Conservation (phyloP, 306 rosid genomes). For the Lathyrus aphaca region DNA sequence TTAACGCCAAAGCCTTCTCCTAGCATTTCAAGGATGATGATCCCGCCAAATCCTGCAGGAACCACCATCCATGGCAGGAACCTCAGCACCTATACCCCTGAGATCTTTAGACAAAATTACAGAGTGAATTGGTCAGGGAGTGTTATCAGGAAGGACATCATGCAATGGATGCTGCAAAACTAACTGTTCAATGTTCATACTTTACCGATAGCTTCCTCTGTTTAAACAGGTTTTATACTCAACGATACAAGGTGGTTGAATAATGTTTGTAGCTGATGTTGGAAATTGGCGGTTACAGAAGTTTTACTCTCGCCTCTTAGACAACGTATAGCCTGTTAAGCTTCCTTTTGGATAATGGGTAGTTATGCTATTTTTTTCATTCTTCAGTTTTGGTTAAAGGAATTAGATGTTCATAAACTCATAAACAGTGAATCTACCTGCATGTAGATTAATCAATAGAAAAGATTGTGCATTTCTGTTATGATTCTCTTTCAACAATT, state of each 20-base stretch:
- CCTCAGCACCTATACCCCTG: conserved; percentile 44
- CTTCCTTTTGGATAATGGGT: conserved; percentile 33
- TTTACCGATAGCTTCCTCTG: conserved; percentile 8
- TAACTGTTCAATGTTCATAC: conserved; percentile 25
- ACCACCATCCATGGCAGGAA: conserved; percentile 60
- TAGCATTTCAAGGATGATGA: conserved; percentile 61
- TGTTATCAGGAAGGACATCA: conserved; percentile 68
- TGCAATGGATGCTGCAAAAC: conserved; percentile 74
- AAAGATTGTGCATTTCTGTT: conserved; percentile 6
- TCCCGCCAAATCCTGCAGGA: conserved; percentile 59
- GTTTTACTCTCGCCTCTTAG: not conserved
- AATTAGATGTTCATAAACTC: conserved; percentile 6
- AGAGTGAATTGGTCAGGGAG: conserved; percentile 48
- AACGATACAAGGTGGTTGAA: conserved; percentile 18
- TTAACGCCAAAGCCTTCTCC: conserved; percentile 56
- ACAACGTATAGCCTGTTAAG: conserved; percentile 34
- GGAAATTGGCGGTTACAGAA: conserved; percentile 19
- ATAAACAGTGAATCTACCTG: not conserved
- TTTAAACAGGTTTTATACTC: conserved; percentile 5
- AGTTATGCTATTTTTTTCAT: conserved; percentile 18
- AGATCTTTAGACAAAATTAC: conserved; percentile 40
- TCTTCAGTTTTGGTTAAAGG: conserved; percentile 17
- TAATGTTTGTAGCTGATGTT: conserved; percentile 7
- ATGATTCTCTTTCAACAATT: not conserved
- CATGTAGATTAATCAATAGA: conserved; percentile 27